Evolutionary conservation across 441 rosid genomes (phyloP).

Genomic region (Populus hybrid): DNA sequence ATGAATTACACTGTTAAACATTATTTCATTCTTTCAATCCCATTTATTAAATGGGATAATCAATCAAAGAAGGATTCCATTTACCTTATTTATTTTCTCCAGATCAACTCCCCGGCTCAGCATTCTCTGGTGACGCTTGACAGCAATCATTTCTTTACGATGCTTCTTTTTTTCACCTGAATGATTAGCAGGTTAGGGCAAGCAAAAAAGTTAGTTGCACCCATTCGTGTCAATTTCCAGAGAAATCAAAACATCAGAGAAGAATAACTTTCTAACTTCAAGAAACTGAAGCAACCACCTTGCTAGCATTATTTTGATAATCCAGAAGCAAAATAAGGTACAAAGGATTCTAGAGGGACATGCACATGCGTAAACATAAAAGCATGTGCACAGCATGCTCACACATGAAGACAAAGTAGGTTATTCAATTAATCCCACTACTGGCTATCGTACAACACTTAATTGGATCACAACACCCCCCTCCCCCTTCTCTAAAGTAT

Average conservation of each 20-base stretch:
- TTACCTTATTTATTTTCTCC: conserved; percentile 61
- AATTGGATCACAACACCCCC: no score
- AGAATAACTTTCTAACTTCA: not conserved
- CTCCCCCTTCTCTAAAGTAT: not conserved
- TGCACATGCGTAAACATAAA: not conserved
- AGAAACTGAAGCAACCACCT: not conserved
- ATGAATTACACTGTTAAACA: not conserved
- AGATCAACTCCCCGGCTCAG: conserved; percentile 76
- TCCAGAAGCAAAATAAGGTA: conserved; percentile 8
- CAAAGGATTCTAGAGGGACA: not conserved
- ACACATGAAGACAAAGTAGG: not conserved
- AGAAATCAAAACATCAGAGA: conserved; percentile 4
- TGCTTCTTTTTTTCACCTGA: conserved; percentile 82
- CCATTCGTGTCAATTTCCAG: not conserved
- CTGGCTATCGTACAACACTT: no score
- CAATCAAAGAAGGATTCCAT: not conserved
- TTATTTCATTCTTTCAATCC: not conserved
- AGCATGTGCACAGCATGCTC: not conserved
- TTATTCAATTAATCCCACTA: not conserved
- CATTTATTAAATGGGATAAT: not conserved
- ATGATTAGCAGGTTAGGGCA: conserved; percentile 9
- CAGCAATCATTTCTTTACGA: conserved; percentile 71
- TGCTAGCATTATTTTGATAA: not conserved
- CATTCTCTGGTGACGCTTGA: conserved; percentile 78
- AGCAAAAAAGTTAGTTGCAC: not conserved